A percentile compares a stretch with the other conserved stretches of the same genome.
These are phyloP conservation scores for Castanea mollissima DNA, from an alignment of 306 rosid species.

Conservation along the genomic window DNA sequence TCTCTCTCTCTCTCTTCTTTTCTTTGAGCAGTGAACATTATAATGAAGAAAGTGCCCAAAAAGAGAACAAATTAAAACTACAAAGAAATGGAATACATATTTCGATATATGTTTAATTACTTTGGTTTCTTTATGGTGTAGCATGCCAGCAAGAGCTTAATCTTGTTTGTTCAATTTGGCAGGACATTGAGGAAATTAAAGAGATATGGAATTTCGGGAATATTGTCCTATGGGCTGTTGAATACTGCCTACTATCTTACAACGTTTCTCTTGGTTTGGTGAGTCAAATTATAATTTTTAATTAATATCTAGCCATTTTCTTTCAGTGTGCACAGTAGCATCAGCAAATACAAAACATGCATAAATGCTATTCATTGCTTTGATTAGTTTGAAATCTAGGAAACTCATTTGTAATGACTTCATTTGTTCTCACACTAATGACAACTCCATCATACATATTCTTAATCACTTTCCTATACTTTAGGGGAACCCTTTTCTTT, in stretches of 20 bases:
- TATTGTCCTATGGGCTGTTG: conserved; percentile 78
- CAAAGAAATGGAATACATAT: not conserved
- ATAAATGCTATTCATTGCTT: not conserved
- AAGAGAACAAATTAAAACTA: not conserved
- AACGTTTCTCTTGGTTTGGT: conserved; percentile 88
- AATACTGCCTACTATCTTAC: conserved; percentile 83
- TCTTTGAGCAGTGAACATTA: not conserved
- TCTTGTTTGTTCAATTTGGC: conserved; percentile 34
- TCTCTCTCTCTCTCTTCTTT: not conserved
- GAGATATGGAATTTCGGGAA: conserved; percentile 80
- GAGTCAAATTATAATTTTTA: conserved; percentile 20
- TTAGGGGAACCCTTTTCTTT: too few relatives aligned
- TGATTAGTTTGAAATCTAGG: not conserved
- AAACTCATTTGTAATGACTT: not conserved
- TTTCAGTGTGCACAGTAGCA: too few relatives aligned
- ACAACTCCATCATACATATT: too few relatives aligned
- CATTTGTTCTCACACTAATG: not conserved
- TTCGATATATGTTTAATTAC: conserved; percentile 9
- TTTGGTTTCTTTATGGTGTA: conserved; percentile 7
- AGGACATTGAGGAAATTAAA: conserved; percentile 60
- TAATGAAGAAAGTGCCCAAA: not conserved
- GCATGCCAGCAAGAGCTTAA: conserved; percentile 11
- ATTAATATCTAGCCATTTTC: not conserved
- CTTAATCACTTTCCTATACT: too few relatives aligned
- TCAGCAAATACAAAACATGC: not conserved